Evolutionary conservation across 345 rosid species (phyloP), one percentile per base, ranked within the genome.

Genomic region (Citrus australasica): DNA sequence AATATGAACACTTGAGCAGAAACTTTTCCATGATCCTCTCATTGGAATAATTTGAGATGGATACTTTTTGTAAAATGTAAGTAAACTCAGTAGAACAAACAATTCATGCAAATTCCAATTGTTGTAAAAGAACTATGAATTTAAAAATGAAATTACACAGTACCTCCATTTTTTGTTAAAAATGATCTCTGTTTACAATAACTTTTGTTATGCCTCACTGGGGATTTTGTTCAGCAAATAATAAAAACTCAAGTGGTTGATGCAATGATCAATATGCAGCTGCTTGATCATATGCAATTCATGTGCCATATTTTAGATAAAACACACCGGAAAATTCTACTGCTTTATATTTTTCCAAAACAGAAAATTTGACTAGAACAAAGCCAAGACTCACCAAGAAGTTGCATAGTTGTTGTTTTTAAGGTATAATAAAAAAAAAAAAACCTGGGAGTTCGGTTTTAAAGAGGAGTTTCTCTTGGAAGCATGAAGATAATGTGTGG

Each of bases 321-420:
- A 70, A 17, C 13, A 70, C 28, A 46, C 32, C 38, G 22, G 60
- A 51, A 51, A 33, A 75, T 33, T 53, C 48, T 32, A 35, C 78
- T 32, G 16, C 25, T 76, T 62, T 24, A 53, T 27, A 22, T 30
- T 61, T 32, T 32, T 75, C 6, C 21, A 22, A 42, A 32, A 21
- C 16, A 24, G 32, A 38, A 48, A 59, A 42, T 8, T 30, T 25
- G 55, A 38, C 25, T 40, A 8, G 37, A 61, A 32, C 65, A 40
- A 40, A 46, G 58, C 71, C 78, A 75, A 75, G 35, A 75, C 61
- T 75, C 68, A 9, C 38, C 48, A 55, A 64, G 22, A 65, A 30
- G 58, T 65, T 51, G 32, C 51, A 42, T 42, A 11, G 2, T 42
- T 42, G 17, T 19, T 11, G 17, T 19, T 11, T 73, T 24, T 16